Evolutionary conservation across 805 yeast species (phyloP).

Genomic region (Wickerhamiella alocasiicola): DNA sequence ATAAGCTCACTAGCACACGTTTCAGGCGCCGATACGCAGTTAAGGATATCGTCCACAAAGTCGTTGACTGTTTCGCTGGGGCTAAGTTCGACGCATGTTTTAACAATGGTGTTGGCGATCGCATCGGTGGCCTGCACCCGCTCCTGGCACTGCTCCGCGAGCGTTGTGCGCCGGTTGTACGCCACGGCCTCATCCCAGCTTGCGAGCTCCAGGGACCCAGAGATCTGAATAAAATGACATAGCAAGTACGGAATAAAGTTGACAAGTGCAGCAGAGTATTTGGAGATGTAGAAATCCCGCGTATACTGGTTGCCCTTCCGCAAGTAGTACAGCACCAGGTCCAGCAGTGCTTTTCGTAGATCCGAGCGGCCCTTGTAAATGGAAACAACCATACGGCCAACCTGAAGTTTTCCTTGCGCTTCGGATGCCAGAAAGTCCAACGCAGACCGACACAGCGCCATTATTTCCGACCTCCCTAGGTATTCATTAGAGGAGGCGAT

Average conservation of each 20-base stretch:
- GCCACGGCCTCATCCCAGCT: constrained; percentile 11
- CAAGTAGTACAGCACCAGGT: constrained; percentile 4
- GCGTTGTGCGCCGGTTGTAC: not conserved
- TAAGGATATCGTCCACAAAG: constrained; percentile 11
- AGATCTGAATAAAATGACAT: constrained; percentile 3
- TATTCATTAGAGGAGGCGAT: not conserved
- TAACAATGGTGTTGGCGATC: not conserved
- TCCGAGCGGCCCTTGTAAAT: not conserved
- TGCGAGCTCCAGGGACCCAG: constrained; percentile 1
- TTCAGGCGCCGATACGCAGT: constrained; percentile 9
- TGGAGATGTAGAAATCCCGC: constrained; percentile 8
- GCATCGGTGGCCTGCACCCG: not conserved
- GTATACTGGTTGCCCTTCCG: constrained; percentile 2
- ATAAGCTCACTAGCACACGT: constrained; percentile 10
- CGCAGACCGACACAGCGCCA: not conserved
- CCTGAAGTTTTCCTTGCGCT: not conserved
- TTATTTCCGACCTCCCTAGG: not conserved
- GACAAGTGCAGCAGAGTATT: constrained; percentile 2
- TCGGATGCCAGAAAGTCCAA: not conserved
- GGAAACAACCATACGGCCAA: not conserved
- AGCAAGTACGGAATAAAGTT: not conserved
- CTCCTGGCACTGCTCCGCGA: not conserved
- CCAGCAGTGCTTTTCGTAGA: not conserved
- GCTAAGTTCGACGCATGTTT: not conserved
- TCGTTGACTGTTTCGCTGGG: not conserved